These are phyloP conservation scores for Chalciporus piperatus DNA, from an alignment of 768 basidiomycete species.

Conservation along the genomic window DNA sequence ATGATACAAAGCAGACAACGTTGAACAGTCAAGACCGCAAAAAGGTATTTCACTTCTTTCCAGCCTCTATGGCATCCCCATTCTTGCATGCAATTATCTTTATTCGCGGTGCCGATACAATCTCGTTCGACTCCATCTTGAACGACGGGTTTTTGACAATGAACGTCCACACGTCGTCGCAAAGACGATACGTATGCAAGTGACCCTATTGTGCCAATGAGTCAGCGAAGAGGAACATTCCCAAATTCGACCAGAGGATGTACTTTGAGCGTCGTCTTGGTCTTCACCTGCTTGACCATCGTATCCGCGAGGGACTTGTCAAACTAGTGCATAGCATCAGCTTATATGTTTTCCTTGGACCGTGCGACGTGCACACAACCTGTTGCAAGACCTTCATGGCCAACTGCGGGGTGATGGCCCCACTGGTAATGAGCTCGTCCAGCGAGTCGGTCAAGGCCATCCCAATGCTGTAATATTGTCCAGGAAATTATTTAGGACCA, in stretches of 20 bases:
- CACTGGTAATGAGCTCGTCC: conserved; percentile 96
- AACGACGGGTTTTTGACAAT: conserved; percentile 90
- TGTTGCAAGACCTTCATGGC: conserved; percentile 99
- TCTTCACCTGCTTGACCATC: conserved; percentile 91
- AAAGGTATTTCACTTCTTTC: conserved; percentile 58
- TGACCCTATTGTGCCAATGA: conserved; percentile 59
- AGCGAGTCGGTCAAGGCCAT: conserved; percentile 97
- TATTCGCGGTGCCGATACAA: conserved; percentile 71
- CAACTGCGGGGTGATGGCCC: conserved; percentile 93
- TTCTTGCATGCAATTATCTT: conserved; percentile 99
- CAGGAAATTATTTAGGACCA: background rate
- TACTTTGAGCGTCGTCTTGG: conserved; percentile 91
- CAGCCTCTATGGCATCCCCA: conserved; percentile 80
- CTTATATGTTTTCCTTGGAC: background rate
- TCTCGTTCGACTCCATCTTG: conserved; percentile 92
- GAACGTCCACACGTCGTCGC: conserved; percentile 99
- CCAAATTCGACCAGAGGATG: conserved; percentile 13
- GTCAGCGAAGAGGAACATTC: conserved; percentile 7
- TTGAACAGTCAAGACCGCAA: background rate
- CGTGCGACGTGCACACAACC: conserved; percentile 47
- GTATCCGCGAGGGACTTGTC: conserved; percentile 94
- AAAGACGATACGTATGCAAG: conserved; percentile 86
- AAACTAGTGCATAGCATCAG: conserved; percentile 55
- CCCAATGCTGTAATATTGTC: conserved; percentile 65
- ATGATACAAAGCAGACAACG: conserved; percentile 19